Evolutionary conservation across 768 basidiomycete species (phyloP).

Genomic region (Hygrophoropsis aurantiaca): DNA sequence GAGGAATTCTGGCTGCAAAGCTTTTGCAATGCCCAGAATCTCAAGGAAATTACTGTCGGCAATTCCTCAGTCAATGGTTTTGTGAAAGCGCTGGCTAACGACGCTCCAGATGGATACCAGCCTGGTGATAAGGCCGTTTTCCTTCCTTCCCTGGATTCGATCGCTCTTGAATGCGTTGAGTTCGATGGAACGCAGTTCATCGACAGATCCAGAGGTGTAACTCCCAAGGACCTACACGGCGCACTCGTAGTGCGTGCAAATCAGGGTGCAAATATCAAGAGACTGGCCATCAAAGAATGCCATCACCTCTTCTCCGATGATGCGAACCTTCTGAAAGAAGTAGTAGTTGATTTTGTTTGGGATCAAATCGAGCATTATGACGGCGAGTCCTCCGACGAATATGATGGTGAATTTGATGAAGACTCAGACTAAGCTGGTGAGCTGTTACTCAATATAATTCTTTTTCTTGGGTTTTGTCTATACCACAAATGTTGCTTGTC

Average conservation of each 20-base stretch:
- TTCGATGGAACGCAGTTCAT: constrained; percentile 4
- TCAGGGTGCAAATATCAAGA: constrained; percentile 9
- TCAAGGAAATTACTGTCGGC: no score
- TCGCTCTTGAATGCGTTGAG: constrained; percentile 6
- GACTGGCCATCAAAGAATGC: constrained; percentile 12
- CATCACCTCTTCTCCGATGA: constrained; percentile 5
- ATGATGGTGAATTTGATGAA: neutral
- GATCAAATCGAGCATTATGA: constrained; percentile 7
- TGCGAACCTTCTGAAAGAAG: constrained; percentile 3
- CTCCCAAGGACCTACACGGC: constrained; percentile 11
- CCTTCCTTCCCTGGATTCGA: constrained; percentile 13
- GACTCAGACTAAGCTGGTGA: no score
- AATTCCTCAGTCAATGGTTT: no score
- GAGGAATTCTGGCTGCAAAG: neutral
- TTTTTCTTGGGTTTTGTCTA: no score
- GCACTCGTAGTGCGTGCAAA: constrained; percentile 13
- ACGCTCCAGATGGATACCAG: no score
- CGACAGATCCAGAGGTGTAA: neutral
- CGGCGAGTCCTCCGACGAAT: neutral
- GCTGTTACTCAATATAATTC: no score
- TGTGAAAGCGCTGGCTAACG: no score
- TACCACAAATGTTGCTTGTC: no score
- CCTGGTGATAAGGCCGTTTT: constrained; percentile 2
- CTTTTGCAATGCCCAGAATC: neutral
- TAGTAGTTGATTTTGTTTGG: constrained; percentile 16